These are phyloP conservation scores for Polysphondylium violaceum DNA, from an alignment of 78 protist species.

Conservation along the genomic window DNA sequence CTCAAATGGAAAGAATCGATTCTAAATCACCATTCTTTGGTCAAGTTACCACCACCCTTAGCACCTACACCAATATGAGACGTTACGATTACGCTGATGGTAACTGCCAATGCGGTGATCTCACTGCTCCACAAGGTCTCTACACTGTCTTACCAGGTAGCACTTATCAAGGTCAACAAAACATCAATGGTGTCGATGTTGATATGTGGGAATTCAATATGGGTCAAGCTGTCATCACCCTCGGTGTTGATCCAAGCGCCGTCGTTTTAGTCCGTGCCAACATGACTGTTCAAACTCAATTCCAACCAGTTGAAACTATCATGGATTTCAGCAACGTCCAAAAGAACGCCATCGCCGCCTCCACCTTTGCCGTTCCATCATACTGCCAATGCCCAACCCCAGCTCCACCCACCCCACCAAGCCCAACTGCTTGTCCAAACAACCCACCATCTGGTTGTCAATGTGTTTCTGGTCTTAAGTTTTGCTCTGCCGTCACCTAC, in stretches of 20 bases:
- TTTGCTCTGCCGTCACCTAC: constrained; percentile 41
- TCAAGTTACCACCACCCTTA: background rate
- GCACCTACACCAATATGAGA: background rate
- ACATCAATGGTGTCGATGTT: constrained; percentile 14
- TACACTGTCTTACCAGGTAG: constrained; percentile 26
- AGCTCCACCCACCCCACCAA: background rate
- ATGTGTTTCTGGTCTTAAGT: constrained; percentile 6
- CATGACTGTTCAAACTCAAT: background rate
- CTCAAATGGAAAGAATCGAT: background rate
- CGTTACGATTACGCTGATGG: background rate
- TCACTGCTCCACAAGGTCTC: background rate
- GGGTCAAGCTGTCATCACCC: background rate
- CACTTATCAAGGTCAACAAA: background rate
- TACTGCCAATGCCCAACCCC: background rate
- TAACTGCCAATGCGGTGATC: background rate
- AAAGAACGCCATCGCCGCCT: background rate
- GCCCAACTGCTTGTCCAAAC: constrained; percentile 33
- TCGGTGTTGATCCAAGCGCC: background rate
- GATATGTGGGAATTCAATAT: background rate
- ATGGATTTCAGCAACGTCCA: background rate
- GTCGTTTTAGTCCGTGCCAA: background rate
- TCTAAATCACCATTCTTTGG: background rate
- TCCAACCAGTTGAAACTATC: background rate
- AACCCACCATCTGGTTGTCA: constrained; percentile 44
- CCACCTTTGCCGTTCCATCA: background rate